phyloP scores from a whole-genome alignment of 352 stramenopile genomes.

The Phytophthora megakarya region DNA sequence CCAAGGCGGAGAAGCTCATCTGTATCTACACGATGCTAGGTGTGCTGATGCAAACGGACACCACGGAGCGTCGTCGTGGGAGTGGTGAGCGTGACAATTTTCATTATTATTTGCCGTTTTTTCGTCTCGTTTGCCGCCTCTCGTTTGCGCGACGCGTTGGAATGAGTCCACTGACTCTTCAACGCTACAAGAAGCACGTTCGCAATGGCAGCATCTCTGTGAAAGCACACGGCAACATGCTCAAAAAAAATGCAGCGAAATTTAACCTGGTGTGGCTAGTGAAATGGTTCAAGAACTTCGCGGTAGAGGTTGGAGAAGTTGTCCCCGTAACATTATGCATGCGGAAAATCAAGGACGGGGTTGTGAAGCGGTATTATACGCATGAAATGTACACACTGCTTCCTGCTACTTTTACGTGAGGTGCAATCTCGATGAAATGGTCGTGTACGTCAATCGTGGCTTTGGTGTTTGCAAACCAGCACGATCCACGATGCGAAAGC shows the following conservation, averaged over 20 bases:
- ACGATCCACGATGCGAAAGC: too few species aligned
- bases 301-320: slow-evolving; percentile 7
- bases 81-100: too few species aligned
- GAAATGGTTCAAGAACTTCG: slow-evolving; percentile 12
- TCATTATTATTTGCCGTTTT: too few species aligned
- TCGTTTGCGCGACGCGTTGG: too few species aligned
- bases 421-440: slow-evolving; percentile 21
- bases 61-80: too few species aligned
- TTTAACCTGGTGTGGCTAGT: slow-evolving; percentile 16
- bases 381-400: slow-evolving; percentile 10
- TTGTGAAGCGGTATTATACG: slow-evolving; percentile 4
- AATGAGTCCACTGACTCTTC: neutral
- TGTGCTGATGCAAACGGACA: too few species aligned
- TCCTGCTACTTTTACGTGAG: slow-evolving; percentile 22
- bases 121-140: too few species aligned
- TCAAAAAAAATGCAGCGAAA: slow-evolving; percentile 11
- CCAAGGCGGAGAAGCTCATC: too few species aligned
- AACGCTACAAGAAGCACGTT: slow-evolving; percentile 13
- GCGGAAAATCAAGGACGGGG: slow-evolving; percentile 4
- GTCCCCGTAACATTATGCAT: slow-evolving; percentile 5
- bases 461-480: too few species aligned
- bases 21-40: too few species aligned
- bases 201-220: neutral
- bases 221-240: slow-evolving; percentile 2
- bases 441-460: too few species aligned